phyloP scores from a whole-genome alignment of 352 stramenopile species.

The Pythium pyrilobum region DNA sequence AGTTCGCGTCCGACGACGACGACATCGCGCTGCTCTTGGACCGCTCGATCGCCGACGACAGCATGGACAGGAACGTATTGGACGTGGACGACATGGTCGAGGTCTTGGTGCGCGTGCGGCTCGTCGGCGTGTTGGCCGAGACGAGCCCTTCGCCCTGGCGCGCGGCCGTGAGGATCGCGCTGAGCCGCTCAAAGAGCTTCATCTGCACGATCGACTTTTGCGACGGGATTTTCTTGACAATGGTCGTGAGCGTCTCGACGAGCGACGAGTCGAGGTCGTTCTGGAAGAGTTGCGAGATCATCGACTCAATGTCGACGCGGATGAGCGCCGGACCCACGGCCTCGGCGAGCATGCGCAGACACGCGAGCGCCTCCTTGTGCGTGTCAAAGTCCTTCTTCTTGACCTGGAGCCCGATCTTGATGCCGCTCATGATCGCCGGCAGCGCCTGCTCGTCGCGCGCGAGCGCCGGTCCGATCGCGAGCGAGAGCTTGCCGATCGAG shows the following conservation, averaged over 20 bases:
- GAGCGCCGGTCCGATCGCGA: slow-evolving; percentile 72
- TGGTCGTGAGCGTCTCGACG: slow-evolving; percentile 78
- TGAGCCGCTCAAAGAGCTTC: slow-evolving; percentile 81
- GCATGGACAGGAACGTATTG: slow-evolving; percentile 65
- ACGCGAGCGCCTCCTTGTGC: slow-evolving; percentile 78
- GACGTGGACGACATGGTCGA: slow-evolving; percentile 67
- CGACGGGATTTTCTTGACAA: slow-evolving; percentile 78
- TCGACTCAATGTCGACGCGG: slow-evolving; percentile 78
- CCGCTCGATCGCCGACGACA: slow-evolving; percentile 48
- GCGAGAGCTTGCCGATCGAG: slow-evolving; percentile 79
- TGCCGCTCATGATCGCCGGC: slow-evolving; percentile 79
- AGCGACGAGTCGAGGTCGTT: slow-evolving; percentile 78
- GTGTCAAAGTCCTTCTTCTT: slow-evolving; percentile 82
- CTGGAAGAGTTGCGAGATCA: slow-evolving; percentile 75
- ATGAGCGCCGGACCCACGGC: slow-evolving; percentile 65
- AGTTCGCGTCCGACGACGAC: slow-evolving; percentile 31
- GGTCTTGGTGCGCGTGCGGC: slow-evolving; percentile 64
- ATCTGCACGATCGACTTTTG: slow-evolving; percentile 78
- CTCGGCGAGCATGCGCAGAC: slow-evolving; percentile 77
- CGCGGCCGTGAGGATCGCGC: slow-evolving; percentile 48
- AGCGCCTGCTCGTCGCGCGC: slow-evolving; percentile 76
- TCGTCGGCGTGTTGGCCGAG: slow-evolving; percentile 47
- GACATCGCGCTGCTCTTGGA: slow-evolving; percentile 32
- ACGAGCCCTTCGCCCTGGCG: slow-evolving; percentile 40
- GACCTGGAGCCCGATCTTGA: slow-evolving; percentile 80